Evolutionary conservation across 1,284 basidiomycete genomes (phyloP).

Genomic region (Moesziomyces sp.): DNA sequence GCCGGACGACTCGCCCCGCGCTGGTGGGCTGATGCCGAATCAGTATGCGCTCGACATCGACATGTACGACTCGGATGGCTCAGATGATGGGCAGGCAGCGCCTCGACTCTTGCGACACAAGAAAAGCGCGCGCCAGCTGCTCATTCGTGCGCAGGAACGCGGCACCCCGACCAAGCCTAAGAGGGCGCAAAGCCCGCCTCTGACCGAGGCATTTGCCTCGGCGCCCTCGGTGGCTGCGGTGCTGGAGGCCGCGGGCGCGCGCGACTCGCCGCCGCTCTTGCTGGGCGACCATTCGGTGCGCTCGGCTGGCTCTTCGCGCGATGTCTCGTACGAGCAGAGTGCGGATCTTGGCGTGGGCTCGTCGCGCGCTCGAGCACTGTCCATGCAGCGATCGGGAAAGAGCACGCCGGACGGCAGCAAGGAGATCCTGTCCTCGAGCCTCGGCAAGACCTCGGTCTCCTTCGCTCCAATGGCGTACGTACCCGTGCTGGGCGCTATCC

Average conservation of each 20-base stretch:
- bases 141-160: slow-evolving; percentile 56
- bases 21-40: slow-evolving; percentile 5
- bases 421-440: slow-evolving; percentile 28
- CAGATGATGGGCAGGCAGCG: slow-evolving; percentile 19
- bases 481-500: slow-evolving; percentile 47
- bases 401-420: slow-evolving; percentile 24
- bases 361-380: slow-evolving; percentile 16
- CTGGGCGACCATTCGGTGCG: slow-evolving; percentile 33
- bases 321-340: slow-evolving; percentile 26
- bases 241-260: slow-evolving; percentile 26
- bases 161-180: slow-evolving; percentile 58
- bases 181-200: slow-evolving; percentile 49
- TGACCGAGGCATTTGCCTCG: slow-evolving; percentile 36
- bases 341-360: slow-evolving; percentile 12
- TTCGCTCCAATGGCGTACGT: slow-evolving; percentile 40
- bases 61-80: slow-evolving; percentile 41
- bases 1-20: slow-evolving; percentile 14
- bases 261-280: slow-evolving; percentile 33
- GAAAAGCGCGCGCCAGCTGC: slow-evolving; percentile 55
- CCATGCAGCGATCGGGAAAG: slow-evolving; percentile 20
- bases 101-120: slow-evolving; percentile 31
- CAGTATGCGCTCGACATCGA: slow-evolving; percentile 39
- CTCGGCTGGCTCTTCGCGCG: slow-evolving; percentile 23
- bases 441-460: slow-evolving; percentile 28
- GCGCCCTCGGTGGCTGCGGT: slow-evolving; percentile 36